phyloP scores from a whole-genome alignment of 768 basidiomycete species.

The Epithele typhae region DNA sequence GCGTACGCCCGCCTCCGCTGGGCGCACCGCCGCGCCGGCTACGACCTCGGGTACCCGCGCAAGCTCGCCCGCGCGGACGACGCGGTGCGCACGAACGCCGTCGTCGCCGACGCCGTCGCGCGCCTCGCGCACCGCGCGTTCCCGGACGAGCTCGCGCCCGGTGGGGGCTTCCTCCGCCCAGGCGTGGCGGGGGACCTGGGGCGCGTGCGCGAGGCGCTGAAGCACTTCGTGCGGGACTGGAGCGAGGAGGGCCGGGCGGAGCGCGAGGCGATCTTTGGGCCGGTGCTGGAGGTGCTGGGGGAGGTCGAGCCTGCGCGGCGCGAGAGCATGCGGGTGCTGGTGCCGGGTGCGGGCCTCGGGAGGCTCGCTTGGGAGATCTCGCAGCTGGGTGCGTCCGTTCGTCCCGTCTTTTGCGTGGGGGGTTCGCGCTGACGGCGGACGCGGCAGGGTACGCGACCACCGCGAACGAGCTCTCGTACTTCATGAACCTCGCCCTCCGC shows the following conservation, averaged over 20 bases:
- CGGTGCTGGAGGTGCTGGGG: constrained; percentile 48
- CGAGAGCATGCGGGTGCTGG: constrained; percentile 40
- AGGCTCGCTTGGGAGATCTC: constrained; percentile 69
- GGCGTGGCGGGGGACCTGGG: constrained; percentile 35
- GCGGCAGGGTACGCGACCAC: constrained; percentile 44
- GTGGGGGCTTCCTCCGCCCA: background rate
- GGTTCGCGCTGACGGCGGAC: constrained; percentile 1
- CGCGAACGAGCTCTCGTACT: constrained; percentile 61
- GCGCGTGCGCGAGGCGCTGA: constrained; percentile 53
- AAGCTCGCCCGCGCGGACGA: constrained; percentile 45
- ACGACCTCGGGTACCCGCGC: constrained; percentile 47
- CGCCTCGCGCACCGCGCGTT: constrained; percentile 31
- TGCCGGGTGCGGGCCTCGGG: constrained; percentile 63
- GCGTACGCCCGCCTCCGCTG: constrained; percentile 43
- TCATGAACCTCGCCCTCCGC: constrained; percentile 58
- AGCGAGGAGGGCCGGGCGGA: constrained; percentile 52
- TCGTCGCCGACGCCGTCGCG: constrained; percentile 40
- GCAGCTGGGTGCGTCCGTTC: constrained; percentile 40
- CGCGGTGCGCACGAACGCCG: constrained; percentile 22
- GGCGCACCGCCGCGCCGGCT: constrained; percentile 44
- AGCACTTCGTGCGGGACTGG: constrained; percentile 73
- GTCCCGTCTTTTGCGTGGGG: background rate
- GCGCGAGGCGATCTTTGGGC: constrained; percentile 50
- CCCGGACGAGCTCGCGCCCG: constrained; percentile 3
- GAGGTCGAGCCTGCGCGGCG: constrained; percentile 25